Evolutionary conservation across 768 basidiomycete species (phyloP).

Genomic region (Kwoniella botswanensis): DNA sequence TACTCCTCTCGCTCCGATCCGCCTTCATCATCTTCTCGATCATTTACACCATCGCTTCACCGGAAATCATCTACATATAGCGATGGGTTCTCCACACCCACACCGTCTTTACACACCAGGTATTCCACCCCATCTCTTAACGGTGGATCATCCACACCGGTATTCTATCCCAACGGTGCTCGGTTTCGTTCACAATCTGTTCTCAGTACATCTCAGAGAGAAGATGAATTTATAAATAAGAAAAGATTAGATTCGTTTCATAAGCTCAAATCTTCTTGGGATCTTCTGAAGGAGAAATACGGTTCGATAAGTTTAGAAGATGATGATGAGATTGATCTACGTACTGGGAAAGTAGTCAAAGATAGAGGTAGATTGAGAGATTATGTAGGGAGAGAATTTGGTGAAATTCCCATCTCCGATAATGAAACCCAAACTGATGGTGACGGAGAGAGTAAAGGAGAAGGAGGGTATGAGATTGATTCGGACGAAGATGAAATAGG

Average conservation of each 20-base stretch:
- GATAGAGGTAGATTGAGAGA: constrained; percentile 38
- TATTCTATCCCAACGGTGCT: constrained; percentile 25
- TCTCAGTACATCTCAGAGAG: constrained; percentile 1
- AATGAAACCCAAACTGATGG: constrained; percentile 22
- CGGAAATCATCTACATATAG: constrained; percentile 8
- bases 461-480: constrained; percentile 15
- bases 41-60: background rate
- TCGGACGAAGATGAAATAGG: constrained; percentile 46
- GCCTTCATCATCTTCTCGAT: constrained; percentile 14
- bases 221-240: constrained; percentile 5
- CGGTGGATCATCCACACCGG: constrained; percentile 13
- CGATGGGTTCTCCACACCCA: background rate
- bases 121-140: constrained; percentile 1
- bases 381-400: constrained; percentile 34
- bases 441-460: constrained; percentile 14
- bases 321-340: constrained; percentile 51
- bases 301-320: constrained; percentile 35
- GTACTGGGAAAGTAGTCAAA: constrained; percentile 33
- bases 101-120: background rate
- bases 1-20: constrained; percentile 10
- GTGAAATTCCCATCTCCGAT: constrained; percentile 22
- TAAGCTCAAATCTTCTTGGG: constrained; percentile 35
- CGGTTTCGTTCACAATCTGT: constrained; percentile 19
- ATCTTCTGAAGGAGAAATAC: constrained; percentile 41
- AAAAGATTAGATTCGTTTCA: constrained; percentile 34